Evolutionary conservation across 1,284 basidiomycete species (phyloP).

Genomic region (Ceratobasidium sp.): DNA sequence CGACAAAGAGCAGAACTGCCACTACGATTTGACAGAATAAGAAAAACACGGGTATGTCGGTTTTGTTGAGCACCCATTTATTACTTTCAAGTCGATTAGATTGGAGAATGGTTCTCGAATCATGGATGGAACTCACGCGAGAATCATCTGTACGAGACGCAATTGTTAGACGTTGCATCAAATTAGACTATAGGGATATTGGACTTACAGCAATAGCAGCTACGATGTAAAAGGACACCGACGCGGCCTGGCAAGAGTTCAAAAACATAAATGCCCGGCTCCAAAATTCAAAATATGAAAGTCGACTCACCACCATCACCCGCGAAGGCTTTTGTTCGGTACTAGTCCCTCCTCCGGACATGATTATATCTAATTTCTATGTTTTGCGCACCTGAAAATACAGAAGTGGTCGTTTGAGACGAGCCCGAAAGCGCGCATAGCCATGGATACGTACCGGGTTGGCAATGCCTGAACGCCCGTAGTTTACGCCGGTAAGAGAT

Average conservation of each 20-base stretch:
- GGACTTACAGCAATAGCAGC: slow-evolving; percentile 79
- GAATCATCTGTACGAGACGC: slow-evolving; percentile 71
- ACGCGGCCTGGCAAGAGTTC: background rate
- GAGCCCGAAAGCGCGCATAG: background rate
- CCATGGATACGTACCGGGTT: background rate
- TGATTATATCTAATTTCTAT: background rate
- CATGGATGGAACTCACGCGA: slow-evolving; percentile 64
- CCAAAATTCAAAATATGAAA: background rate
- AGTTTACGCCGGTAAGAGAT: background rate
- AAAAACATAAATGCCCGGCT: background rate
- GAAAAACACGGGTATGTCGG: slow-evolving; percentile 81
- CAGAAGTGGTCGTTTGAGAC: background rate
- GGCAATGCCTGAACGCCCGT: background rate
- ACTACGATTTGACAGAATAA: slow-evolving; percentile 80
- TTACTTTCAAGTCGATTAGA: slow-evolving; percentile 58
- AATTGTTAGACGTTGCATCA: slow-evolving; percentile 44
- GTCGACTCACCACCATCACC: slow-evolving; percentile 13
- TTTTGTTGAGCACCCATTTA: slow-evolving; percentile 79
- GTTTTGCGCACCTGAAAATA: background rate
- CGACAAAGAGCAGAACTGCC: slow-evolving; percentile 75
- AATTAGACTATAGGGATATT: background rate
- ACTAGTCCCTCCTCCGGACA: slow-evolving; percentile 14
- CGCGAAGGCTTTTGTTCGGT: slow-evolving; percentile 22
- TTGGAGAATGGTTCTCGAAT: slow-evolving; percentile 42
- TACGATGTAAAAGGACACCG: slow-evolving; percentile 79